These are phyloP conservation scores for Westerdykella aurantiaca DNA, from an alignment of 2,329 filamentous ascomycete species.

Conservation along the genomic window DNA sequence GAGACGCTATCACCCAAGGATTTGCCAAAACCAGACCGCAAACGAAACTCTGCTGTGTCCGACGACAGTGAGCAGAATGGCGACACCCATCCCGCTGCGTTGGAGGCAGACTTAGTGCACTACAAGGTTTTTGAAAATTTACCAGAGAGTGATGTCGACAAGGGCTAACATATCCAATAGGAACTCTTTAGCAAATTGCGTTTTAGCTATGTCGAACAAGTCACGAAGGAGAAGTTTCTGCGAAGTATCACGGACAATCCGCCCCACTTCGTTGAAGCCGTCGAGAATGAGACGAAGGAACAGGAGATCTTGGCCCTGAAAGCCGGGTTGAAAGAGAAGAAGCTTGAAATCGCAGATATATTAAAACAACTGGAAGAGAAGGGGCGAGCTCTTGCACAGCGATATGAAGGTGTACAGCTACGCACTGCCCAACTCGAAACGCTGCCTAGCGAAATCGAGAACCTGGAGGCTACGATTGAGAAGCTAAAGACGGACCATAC, in stretches of 20 bases:
- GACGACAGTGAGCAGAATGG: constrained; percentile 62
- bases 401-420: constrained; percentile 51
- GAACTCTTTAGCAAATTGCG: constrained; percentile 94
- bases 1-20: constrained; percentile 62
- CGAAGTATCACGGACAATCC: constrained; percentile 87
- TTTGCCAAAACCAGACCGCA: constrained; percentile 34
- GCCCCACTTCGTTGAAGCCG: constrained; percentile 73
- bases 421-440: constrained; percentile 48
- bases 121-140: constrained; percentile 56
- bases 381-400: constrained; percentile 54
- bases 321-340: constrained; percentile 69
- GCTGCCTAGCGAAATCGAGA: constrained; percentile 49
- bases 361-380: constrained; percentile 65
- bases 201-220: constrained; percentile 96
- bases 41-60: constrained; percentile 54
- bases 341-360: constrained; percentile 69
- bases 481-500: constrained; percentile 39
- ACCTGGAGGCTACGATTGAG: constrained; percentile 47
- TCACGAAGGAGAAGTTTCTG: constrained; percentile 97
- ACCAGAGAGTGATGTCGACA: background rate
- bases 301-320: constrained; percentile 65
- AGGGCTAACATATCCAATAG: constrained; percentile 30
- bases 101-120: constrained; percentile 79
- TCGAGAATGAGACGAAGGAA: constrained; percentile 59
- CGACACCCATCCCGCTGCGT: constrained; percentile 61